Conservation (phyloP, 1,284 basidiomycete genomes). For the Rhodofomes roseus region DNA sequence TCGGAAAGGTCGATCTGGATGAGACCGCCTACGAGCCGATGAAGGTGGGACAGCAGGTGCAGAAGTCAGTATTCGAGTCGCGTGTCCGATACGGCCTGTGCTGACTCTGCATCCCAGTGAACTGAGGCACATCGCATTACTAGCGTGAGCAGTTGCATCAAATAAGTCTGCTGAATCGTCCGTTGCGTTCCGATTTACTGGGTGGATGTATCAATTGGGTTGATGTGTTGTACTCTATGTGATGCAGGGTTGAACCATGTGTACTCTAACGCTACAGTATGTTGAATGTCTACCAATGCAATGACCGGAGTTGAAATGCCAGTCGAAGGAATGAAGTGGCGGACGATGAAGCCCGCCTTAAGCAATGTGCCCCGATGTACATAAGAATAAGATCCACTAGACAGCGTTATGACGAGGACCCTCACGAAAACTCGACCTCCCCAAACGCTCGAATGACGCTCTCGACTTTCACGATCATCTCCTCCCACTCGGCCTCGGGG, state of each 20-base stretch:
- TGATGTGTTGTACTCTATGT: not conserved
- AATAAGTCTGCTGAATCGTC: not conserved
- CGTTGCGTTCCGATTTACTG: conserved; percentile 40
- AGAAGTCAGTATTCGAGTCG: conserved; percentile 53
- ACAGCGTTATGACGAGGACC: not conserved
- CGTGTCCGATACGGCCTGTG: not conserved
- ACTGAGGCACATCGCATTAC: conserved; percentile 77
- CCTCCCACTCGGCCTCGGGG: conserved; percentile 87
- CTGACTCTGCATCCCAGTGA: conserved; percentile 46
- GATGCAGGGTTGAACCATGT: conserved; percentile 2
- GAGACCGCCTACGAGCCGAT: conserved; percentile 62
- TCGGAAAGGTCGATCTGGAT: conserved; percentile 37
- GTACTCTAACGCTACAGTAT: not conserved
- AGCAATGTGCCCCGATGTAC: not conserved
- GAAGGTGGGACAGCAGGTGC: conserved; percentile 85
- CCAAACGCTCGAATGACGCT: conserved; percentile 64
- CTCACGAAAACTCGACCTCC: conserved; percentile 8
- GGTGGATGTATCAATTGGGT: conserved; percentile 46
- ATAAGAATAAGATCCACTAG: not conserved
- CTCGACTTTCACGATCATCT: conserved; percentile 84
- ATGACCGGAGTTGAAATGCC: not conserved
- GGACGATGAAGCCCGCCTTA: conserved; percentile 7
- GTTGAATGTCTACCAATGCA: not conserved
- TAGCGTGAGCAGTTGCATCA: conserved; percentile 34
- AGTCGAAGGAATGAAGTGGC: not conserved